Evolutionary conservation across 257 asterid genomes (phyloP).

Genomic region (Craterostigma plantagineum): DNA sequence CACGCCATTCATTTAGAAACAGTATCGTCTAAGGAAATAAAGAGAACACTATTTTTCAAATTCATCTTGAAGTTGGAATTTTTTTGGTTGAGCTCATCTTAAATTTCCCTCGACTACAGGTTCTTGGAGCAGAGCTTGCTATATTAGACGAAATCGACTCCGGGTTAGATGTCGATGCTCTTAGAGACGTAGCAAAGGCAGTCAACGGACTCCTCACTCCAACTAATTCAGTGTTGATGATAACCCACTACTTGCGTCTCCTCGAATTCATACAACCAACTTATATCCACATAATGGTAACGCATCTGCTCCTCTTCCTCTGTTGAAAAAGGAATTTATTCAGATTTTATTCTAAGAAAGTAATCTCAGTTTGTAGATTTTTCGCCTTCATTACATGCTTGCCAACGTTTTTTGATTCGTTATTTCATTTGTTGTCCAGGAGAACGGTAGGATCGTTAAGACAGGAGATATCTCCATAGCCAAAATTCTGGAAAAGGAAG

Average conservation of each 20-base stretch:
- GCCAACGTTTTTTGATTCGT: too few species aligned
- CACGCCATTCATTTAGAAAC: not conserved
- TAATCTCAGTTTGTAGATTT: too few species aligned
- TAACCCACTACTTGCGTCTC: slow-evolving; percentile 82
- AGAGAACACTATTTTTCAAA: too few species aligned
- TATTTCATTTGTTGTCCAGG: slow-evolving; percentile 18
- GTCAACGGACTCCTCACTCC: slow-evolving; percentile 60
- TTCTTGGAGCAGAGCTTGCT: slow-evolving; percentile 88
- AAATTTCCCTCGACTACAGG: slow-evolving; percentile 29
- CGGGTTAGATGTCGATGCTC: slow-evolving; percentile 96
- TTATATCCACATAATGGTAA: slow-evolving; percentile 84
- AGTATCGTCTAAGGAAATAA: too few species aligned
- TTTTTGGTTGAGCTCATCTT: slow-evolving; percentile 1
- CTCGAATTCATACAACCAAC: slow-evolving; percentile 76
- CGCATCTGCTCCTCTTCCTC: slow-evolving; percentile 2
- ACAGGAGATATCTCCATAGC: slow-evolving; percentile 81
- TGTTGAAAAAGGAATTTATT: too few species aligned
- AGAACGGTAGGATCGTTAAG: slow-evolving; percentile 72
- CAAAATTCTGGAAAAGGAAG: slow-evolving; percentile 53
- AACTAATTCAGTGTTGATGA: slow-evolving; percentile 68
- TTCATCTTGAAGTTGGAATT: too few species aligned
- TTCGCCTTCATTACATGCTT: too few species aligned
- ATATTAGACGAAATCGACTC: slow-evolving; percentile 94
- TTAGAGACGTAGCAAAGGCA: slow-evolving; percentile 79
- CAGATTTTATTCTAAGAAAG: too few species aligned